These are phyloP conservation scores for Hanseniaspora valbyensis DNA, from an alignment of 805 yeast genomes.

Conservation along the genomic window DNA sequence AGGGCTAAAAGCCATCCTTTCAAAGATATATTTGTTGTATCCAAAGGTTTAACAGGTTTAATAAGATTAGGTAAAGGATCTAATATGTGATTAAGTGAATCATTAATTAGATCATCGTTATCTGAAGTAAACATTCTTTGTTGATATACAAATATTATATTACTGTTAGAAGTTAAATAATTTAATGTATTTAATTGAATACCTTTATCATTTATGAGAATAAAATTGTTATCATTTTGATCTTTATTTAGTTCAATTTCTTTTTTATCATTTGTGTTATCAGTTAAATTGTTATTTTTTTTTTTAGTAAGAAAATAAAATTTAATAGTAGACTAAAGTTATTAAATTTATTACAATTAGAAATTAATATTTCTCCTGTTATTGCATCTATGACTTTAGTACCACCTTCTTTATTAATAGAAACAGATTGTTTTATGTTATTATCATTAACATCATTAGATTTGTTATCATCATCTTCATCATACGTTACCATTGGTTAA, in stretches of 20 bases:
- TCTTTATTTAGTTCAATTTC: background rate
- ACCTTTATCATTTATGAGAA: background rate
- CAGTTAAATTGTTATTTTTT: background rate
- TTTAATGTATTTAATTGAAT: background rate
- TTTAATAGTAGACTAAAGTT: background rate
- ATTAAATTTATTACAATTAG: background rate
- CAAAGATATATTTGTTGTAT: background rate
- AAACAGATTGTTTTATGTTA: no score
- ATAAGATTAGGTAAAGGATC: conserved; percentile 12
- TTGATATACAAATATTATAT: background rate
- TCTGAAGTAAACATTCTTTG: background rate
- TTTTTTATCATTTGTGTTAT: no score
- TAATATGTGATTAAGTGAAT: background rate
- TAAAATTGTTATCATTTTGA: background rate
- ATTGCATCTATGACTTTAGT: background rate
- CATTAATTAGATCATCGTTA: background rate
- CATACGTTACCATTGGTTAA: no score
- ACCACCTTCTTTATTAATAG: no score
- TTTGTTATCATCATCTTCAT: no score
- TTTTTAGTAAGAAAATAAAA: background rate
- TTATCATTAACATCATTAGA: no score
- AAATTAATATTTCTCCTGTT: background rate
- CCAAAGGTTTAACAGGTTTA: conserved; percentile 10
- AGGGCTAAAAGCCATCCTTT: conserved; percentile 11
- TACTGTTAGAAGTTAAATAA: background rate